Conservation (phyloP, 202 grass and related monocot genomes). For the Carex sylvatica region DNA sequence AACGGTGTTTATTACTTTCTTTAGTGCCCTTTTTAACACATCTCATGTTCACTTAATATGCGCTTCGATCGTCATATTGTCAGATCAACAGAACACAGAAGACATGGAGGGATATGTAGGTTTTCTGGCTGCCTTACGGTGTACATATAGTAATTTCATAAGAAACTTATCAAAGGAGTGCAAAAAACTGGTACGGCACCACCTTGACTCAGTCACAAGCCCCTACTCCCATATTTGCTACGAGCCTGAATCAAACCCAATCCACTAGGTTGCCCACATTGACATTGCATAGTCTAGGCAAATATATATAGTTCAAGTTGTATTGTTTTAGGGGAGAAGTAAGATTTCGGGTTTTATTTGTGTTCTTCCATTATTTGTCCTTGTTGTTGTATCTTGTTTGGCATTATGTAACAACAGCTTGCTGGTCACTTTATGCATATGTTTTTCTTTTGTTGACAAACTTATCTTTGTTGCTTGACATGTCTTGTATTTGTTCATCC, state of each 20-base stretch:
- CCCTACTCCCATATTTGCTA: conserved; percentile 90
- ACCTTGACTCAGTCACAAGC: conserved; percentile 84
- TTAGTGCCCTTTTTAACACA: not conserved
- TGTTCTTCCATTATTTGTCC: not conserved
- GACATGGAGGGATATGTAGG: conserved; percentile 94
- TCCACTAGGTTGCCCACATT: no score
- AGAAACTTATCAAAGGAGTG: conserved; percentile 81
- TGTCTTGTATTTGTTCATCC: not conserved
- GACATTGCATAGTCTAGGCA: no score
- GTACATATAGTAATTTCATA: conserved; percentile 84
- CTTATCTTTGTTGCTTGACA: not conserved
- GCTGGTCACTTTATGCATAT: not conserved
- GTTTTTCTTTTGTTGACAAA: not conserved
- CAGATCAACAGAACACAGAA: conserved; percentile 55
- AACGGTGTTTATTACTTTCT: not conserved
- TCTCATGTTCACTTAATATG: not conserved
- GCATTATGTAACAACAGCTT: not conserved
- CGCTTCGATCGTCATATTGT: not conserved
- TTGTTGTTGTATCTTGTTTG: not conserved
- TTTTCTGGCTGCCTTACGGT: conserved; percentile 77
- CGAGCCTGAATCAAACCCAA: conserved; percentile 53
- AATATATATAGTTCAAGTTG: no score
- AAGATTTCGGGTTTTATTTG: no score
- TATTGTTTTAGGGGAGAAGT: no score
- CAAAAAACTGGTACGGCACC: conserved; percentile 88